Base-by-base conservation (phyloP, 116 monocot genomes). In the Trichopus zeylanicus region DNA sequence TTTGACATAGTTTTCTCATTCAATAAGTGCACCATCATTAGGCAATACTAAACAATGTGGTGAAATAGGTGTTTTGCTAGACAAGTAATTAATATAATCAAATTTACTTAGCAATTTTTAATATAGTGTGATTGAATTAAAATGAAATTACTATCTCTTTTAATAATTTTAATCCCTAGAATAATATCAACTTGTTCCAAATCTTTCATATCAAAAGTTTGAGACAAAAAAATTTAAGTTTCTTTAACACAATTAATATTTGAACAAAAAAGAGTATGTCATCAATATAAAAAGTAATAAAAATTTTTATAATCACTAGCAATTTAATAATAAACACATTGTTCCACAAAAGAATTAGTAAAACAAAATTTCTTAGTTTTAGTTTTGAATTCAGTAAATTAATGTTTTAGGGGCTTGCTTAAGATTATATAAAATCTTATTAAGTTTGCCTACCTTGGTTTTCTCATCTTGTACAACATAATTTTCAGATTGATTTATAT, bases 361-460 rank as follows among this genome's bases (percentile, higher is more conserved):
- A 57, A 57, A 0, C 19, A 3, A 34, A 57, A 21, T 33, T 57
- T 4, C 10, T 34, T 59, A 59, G 26, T 39, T 35, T 19, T 39
- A 0, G 35, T 38, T n/a, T 19, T 24, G 39, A 59, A 37, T 25
- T 35, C 39, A 5, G 5, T 39, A 38, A 38, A 59, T 10, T 38
- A 59, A 38, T 59, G 38, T n/a, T 11, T 12, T 16, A 23, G 38
- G 34, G 13, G 38, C 22, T 38, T 59, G 37, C 22, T 59, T 59
- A 1, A 59, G 26, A 21, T 24, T 23, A 59, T 21, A 39, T 3
- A 39, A 38, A 4, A 25, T 23, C 3, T 59, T 59, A 2, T 37
- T 59, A 10, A 59, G 26, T 24, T 21, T 39, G 25, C 37, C 35
- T 13, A 59, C 35, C 15, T 39, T 34, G 3, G 35, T 15, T 34